Base-by-base conservation (phyloP, 75 land plant species). In the Selaginella moellendorffii region DNA sequence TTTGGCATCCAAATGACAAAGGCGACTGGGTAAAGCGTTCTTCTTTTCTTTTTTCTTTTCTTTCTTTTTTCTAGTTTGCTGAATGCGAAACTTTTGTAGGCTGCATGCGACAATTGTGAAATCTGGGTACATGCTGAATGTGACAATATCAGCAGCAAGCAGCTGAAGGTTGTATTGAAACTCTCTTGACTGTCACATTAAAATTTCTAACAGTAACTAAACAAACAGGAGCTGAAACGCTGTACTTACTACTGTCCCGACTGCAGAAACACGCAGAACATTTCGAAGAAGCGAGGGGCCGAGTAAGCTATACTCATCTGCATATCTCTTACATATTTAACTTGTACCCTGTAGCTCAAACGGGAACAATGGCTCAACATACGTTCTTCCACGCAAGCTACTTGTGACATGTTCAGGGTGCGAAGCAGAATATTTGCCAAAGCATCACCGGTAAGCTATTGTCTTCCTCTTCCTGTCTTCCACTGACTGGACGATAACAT, bases 101-200 rank as follows among this genome's bases (percentile, higher is more conserved):
- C 82, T 27, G 74, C 79, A 10, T 93, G 98, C 67, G 84, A 79
- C 72, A 81, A 82, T 27, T 93, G 98, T 52, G 74, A 84, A 76
- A 80, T 81, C 24, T 93, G 98, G 96, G 78, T 93, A 30, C 90
- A 88, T 86, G 90, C 96, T 21, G 96, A 82, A 65, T 88, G 96
- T 82, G 98, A 82, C 75, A 80, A 93, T 69, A 75, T 77, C 36
- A 80, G 72, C 26, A 70, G 71, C 61, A 81, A 77, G 23, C 72
- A 68, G 61, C 70, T 88, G 21, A 79, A 95, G 96, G 96, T 95
- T 8, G 59, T 56, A 21, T 56, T 24, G 5, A 56, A 56, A 8
- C n/a, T 56, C 9, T 8, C 59, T 19, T 19, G 59, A 2, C 18
- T 10, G 18, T 46, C 18, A 46, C 18, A 10, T 46, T 46, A 18